Conservation (phyloP, 805 yeast genomes). For the Cyberlindnera saturnus region DNA sequence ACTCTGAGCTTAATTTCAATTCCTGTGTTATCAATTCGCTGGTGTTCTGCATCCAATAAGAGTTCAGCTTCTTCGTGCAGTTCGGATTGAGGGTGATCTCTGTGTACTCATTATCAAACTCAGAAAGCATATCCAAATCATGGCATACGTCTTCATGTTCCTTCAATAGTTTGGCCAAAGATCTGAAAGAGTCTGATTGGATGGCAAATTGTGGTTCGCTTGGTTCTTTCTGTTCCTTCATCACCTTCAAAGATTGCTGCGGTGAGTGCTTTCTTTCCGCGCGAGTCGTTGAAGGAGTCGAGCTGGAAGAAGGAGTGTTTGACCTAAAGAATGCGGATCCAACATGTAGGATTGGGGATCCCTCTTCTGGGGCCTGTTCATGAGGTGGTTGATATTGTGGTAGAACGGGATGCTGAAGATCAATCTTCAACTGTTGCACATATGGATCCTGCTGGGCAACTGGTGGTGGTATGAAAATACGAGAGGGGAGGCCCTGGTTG, state of each 20-base stretch:
- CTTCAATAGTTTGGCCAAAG: slow-evolving; percentile 11
- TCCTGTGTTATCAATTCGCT: slow-evolving; percentile 5
- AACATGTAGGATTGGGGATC: too few relatives aligned
- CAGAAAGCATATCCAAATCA: slow-evolving; percentile 14
- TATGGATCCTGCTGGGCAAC: slow-evolving; percentile 5
- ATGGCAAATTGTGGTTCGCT: slow-evolving; percentile 13
- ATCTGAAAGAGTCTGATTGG: slow-evolving; percentile 12
- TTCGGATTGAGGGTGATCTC: slow-evolving; percentile 21
- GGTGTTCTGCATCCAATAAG: slow-evolving; percentile 15
- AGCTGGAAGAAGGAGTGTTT: too few relatives aligned
- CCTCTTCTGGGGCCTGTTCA: background rate
- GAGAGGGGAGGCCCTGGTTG: slow-evolving; percentile 19
- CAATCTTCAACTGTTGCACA: slow-evolving; percentile 17
- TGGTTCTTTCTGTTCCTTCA: background rate
- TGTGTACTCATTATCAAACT: slow-evolving; percentile 16
- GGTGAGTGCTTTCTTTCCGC: background rate
- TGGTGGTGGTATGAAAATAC: slow-evolving; percentile 11
- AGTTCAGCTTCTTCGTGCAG: slow-evolving; percentile 18
- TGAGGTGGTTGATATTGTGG: slow-evolving; percentile 3
- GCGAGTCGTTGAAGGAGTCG: background rate
- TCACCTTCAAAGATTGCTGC: too few relatives aligned
- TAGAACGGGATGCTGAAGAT: slow-evolving; percentile 9
- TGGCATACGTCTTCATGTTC: slow-evolving; percentile 14
- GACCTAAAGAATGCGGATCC: too few relatives aligned
- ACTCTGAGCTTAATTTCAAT: slow-evolving; percentile 16